These are phyloP conservation scores for Colletotrichum cordylinicola DNA, from an alignment of 2,329 filamentous ascomycete species.

Conservation along the genomic window DNA sequence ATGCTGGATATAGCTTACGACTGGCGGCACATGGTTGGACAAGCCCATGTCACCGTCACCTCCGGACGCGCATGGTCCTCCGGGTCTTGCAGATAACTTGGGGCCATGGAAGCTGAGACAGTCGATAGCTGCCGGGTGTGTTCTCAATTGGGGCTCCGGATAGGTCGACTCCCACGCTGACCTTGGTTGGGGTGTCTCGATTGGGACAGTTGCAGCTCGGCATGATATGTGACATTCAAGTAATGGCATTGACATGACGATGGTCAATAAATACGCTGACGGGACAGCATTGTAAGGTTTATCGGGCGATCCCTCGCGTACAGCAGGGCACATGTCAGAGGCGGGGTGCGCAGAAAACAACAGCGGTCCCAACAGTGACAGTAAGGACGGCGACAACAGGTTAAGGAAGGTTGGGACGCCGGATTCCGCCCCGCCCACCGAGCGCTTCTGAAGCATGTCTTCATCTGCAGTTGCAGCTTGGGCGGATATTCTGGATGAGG, in stretches of 20 bases:
- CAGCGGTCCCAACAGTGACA: not conserved
- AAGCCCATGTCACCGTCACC: not conserved
- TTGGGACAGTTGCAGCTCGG: not conserved
- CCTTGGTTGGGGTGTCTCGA: not conserved
- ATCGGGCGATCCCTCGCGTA: not conserved
- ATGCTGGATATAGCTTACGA: not conserved
- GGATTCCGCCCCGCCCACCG: not conserved
- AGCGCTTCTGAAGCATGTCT: not conserved
- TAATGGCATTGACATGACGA: not conserved
- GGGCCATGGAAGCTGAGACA: not conserved
- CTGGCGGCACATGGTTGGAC: not conserved
- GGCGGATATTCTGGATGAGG: not conserved
- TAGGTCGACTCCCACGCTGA: not conserved
- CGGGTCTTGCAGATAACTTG: not conserved
- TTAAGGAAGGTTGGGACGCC: not conserved
- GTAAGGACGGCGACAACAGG: not conserved
- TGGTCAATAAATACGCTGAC: not conserved
- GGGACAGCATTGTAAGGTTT: not conserved
- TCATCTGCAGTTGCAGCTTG: not conserved
- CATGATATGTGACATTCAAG: not conserved
- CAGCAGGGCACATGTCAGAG: not conserved
- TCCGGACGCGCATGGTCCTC: not conserved
- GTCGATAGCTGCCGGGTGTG: not conserved
- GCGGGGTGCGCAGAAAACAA: not conserved
- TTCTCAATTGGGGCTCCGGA: not conserved